phyloP scores from a whole-genome alignment of 75 land plant species.

The Cupressus sempervirens region DNA sequence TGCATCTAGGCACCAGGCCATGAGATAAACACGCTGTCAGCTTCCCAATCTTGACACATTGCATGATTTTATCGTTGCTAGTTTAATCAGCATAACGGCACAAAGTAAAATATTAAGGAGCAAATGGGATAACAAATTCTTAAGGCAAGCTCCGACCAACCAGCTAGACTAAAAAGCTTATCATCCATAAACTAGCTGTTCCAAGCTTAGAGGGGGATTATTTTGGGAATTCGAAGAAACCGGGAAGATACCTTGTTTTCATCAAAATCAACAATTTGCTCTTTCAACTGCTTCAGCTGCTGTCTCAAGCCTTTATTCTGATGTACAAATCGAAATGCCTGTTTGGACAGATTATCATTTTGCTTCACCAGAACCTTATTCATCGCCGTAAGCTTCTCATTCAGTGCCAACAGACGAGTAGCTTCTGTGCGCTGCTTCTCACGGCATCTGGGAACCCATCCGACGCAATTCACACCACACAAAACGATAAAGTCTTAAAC shows the following conservation, averaged over 20 bases:
- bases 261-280: not conserved
- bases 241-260: conserved; percentile 10
- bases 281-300: conserved; percentile 24
- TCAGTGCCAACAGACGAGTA: conserved; percentile 32
- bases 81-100: not conserved
- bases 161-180: not conserved
- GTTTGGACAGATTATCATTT: conserved; percentile 48
- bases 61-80: not conserved
- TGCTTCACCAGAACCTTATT: conserved; percentile 52
- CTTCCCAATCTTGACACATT: not conserved
- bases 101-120: not conserved
- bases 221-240: not conserved
- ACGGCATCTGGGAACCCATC: conserved; percentile 29
- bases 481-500: conserved; percentile 1
- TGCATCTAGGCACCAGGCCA: no score
- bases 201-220: not conserved
- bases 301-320: conserved; percentile 39
- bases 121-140: not conserved
- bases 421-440: conserved; percentile 57
- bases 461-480: not conserved
- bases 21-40: not conserved
- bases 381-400: conserved; percentile 50
- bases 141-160: not conserved
- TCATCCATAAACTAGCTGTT: not conserved
- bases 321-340: conserved; percentile 36